Evolutionary conservation across 192 early-diverging fungal genomes (phyloP).

Genomic region (Pilaira anomala): DNA sequence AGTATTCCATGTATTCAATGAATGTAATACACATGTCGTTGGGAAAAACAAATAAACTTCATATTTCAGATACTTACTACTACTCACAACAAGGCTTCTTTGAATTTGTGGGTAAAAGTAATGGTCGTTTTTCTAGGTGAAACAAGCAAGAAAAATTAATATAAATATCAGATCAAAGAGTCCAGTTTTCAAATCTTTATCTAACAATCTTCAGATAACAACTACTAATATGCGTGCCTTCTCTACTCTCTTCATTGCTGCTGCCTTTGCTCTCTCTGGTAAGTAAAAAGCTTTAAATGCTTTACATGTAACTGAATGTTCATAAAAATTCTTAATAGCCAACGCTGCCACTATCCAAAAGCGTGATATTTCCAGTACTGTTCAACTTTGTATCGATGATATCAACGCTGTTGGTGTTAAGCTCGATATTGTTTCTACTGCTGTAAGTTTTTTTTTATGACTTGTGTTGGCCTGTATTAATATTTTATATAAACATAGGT

Average conservation of each 20-base stretch:
- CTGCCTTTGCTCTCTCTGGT: conserved; percentile 5
- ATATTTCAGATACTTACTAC: too few relatives aligned
- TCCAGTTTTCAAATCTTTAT: too few relatives aligned
- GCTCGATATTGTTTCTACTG: not conserved
- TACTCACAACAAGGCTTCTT: too few relatives aligned
- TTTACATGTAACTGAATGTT: not conserved
- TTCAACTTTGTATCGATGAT: conserved; percentile 1
- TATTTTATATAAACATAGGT: conserved; percentile 10
- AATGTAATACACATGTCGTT: too few relatives aligned
- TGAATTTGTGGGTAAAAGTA: too few relatives aligned
- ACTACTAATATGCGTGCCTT: conserved; percentile 8
- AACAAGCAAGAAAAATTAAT: too few relatives aligned
- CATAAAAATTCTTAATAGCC: not conserved
- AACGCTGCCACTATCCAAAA: conserved; percentile 11
- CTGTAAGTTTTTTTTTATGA: not conserved
- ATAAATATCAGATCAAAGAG: too few relatives aligned
- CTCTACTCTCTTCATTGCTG: not conserved
- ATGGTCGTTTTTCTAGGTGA: too few relatives aligned
- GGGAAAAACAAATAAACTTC: too few relatives aligned
- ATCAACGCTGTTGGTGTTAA: not conserved
- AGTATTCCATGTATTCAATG: too few relatives aligned
- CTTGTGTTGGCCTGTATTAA: too few relatives aligned
- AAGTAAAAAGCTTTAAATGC: not conserved
- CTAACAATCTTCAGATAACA: too few relatives aligned
- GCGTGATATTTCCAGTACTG: not conserved